These are phyloP conservation scores for Agastache rugosa DNA, from an alignment of 257 asterid genomes.

Conservation along the genomic window DNA sequence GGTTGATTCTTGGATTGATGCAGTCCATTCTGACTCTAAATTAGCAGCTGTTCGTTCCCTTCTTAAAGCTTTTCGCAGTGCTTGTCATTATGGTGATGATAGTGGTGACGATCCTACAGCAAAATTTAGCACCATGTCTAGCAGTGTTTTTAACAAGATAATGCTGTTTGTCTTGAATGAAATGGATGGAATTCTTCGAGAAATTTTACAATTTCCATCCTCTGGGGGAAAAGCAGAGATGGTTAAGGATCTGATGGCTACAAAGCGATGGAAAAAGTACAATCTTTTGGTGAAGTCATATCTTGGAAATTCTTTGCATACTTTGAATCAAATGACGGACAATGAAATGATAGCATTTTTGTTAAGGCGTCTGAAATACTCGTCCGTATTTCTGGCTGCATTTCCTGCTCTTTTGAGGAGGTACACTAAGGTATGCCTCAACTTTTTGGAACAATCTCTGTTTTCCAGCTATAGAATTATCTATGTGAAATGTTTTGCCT, in stretches of 20 bases:
- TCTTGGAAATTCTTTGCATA: constrained; percentile 90
- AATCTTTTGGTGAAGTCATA: constrained; percentile 89
- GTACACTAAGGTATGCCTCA: constrained; percentile 71
- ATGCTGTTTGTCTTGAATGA: constrained; percentile 85
- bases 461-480: constrained; percentile 13
- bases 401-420: constrained; percentile 89
- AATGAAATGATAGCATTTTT: constrained; percentile 85
- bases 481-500: not conserved
- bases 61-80: constrained; percentile 79
- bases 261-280: constrained; percentile 79
- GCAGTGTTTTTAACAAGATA: constrained; percentile 82
- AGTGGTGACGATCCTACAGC: constrained; percentile 60
- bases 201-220: constrained; percentile 63
- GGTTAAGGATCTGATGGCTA: constrained; percentile 57
- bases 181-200: constrained; percentile 90
- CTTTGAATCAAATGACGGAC: constrained; percentile 93
- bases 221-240: constrained; percentile 78
- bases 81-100: constrained; percentile 96
- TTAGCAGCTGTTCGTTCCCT: constrained; percentile 79
- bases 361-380: constrained; percentile 67
- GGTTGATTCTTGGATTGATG: constrained; percentile 86
- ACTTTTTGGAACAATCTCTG: constrained; percentile 16
- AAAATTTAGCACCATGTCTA: constrained; percentile 78
- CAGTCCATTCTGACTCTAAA: constrained; percentile 59
- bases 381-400: constrained; percentile 78